These are phyloP conservation scores for Verticillium klebahnii DNA, from an alignment of 2,329 filamentous ascomycete genomes.

Conservation along the genomic window DNA sequence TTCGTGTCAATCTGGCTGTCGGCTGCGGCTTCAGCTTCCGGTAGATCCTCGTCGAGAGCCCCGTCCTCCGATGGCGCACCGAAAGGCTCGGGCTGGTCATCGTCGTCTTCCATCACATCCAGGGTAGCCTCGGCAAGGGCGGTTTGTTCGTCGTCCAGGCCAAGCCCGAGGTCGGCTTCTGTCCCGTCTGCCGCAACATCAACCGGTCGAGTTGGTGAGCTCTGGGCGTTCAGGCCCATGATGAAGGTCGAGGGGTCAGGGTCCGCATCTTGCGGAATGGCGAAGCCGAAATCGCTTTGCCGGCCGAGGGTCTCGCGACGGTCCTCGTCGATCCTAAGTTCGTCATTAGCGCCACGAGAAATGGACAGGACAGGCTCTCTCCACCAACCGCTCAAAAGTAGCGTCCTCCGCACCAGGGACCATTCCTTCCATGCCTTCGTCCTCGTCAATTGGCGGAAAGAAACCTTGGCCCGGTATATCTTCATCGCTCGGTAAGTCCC, in stretches of 20 bases:
- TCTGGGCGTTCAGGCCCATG: slow-evolving; percentile 28
- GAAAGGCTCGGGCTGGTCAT: background rate
- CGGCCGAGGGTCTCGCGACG: slow-evolving; percentile 32
- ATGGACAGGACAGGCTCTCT: background rate
- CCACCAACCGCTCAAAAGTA: slow-evolving; percentile 37
- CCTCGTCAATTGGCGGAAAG: slow-evolving; percentile 31
- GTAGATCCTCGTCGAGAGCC: slow-evolving; percentile 16
- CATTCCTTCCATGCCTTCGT: slow-evolving; percentile 26
- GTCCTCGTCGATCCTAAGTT: slow-evolving; percentile 30
- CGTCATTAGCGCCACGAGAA: background rate
- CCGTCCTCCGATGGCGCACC: slow-evolving; percentile 16
- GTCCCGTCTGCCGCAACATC: slow-evolving; percentile 1
- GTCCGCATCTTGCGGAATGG: slow-evolving; percentile 43
- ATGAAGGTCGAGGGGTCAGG: slow-evolving; percentile 43
- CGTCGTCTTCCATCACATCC: background rate
- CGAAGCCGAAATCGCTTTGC: slow-evolving; percentile 47
- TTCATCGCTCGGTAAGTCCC: background rate
- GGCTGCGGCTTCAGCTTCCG: slow-evolving; percentile 14
- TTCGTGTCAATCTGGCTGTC: slow-evolving; percentile 14
- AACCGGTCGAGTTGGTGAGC: slow-evolving; percentile 9
- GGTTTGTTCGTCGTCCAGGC: background rate
- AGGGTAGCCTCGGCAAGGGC: background rate
- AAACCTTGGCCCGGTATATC: slow-evolving; percentile 34
- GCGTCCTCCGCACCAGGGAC: slow-evolving; percentile 27
- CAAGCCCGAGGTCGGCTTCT: slow-evolving; percentile 1